These are phyloP conservation scores for Malassezia pachydermatis DNA, from an alignment of 1,284 basidiomycete species.

Conservation along the genomic window DNA sequence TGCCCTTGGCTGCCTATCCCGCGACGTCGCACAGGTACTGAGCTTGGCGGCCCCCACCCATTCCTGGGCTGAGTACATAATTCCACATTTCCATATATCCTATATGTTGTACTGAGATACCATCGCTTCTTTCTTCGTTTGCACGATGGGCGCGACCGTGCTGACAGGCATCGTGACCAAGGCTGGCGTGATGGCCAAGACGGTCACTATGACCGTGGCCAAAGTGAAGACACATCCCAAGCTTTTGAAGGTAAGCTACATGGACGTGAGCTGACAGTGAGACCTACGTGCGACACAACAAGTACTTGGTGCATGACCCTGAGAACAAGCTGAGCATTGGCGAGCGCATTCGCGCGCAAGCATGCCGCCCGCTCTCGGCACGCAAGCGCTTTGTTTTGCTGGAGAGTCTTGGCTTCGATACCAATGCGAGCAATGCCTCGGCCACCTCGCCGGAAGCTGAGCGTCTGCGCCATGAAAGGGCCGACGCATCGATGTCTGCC, in stretches of 20 bases:
- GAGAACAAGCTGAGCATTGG: slow-evolving; percentile 29
- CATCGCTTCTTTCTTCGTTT: neutral
- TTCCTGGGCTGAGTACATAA: too few species aligned
- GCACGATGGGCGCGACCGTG: slow-evolving; percentile 17
- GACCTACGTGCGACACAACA: slow-evolving; percentile 37
- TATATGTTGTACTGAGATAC: neutral
- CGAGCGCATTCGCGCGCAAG: slow-evolving; percentile 35
- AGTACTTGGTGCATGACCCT: slow-evolving; percentile 42
- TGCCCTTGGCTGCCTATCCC: too few species aligned
- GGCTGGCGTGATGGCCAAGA: slow-evolving; percentile 43
- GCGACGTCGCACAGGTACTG: too few species aligned
- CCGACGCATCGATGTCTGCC: slow-evolving; percentile 29
- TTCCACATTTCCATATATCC: slow-evolving; percentile 6
- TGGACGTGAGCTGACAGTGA: slow-evolving; percentile 4
- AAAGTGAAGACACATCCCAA: slow-evolving; percentile 34
- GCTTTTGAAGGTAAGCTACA: slow-evolving; percentile 29
- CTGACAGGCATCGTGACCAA: slow-evolving; percentile 35
- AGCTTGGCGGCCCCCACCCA: neutral
- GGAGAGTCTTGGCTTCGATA: slow-evolving; percentile 23
- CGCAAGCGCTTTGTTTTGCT: slow-evolving; percentile 35
- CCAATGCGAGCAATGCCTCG: neutral
- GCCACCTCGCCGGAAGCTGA: slow-evolving; percentile 16
- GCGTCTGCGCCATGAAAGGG: slow-evolving; percentile 21
- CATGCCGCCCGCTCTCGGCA: slow-evolving; percentile 40
- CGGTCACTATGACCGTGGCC: slow-evolving; percentile 40